Percentiles rank a stretch among this genome's conserved stretches.
phyloP scores from a whole-genome alignment of 352 stramenopile species.

The Pythium sp. region DNA sequence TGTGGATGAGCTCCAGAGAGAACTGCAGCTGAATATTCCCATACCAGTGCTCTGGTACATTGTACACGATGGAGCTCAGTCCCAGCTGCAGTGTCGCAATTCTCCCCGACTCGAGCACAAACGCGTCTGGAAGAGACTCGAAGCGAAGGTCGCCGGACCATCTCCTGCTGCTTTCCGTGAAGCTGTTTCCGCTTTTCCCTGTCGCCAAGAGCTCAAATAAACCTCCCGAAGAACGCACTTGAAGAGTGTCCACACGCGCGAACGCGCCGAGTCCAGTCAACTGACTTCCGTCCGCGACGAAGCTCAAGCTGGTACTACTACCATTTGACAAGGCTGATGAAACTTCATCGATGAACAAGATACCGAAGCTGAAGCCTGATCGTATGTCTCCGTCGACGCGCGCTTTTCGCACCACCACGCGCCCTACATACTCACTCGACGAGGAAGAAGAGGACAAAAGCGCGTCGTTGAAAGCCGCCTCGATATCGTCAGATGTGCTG shows the following conservation, averaged over 20 bases:
- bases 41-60: conserved; percentile 5
- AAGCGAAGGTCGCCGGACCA: conserved; percentile 9
- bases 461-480: conserved; percentile 14
- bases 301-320: background rate
- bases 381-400: conserved; percentile 3
- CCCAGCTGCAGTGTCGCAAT: conserved; percentile 1
- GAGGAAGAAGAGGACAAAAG: background rate
- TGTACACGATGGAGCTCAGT: conserved; percentile 2
- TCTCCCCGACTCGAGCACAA: conserved; percentile 2
- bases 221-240: background rate
- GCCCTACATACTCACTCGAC: conserved; percentile 1
- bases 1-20: background rate
- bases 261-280: conserved; percentile 18
- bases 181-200: background rate
- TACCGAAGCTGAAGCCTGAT: conserved; percentile 12
- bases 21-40: conserved; percentile 13
- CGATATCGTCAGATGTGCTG: conserved; percentile 5
- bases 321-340: background rate
- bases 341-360: conserved; percentile 18
- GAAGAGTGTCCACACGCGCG: conserved; percentile 11
- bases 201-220: conserved; percentile 14
- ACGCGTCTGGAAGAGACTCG: conserved; percentile 1
- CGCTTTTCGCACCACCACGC: conserved; percentile 14
- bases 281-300: conserved; percentile 8
- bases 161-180: background rate